phyloP scores from a whole-genome alignment of 148 eudicot genomes.

The Cornus florida region DNA sequence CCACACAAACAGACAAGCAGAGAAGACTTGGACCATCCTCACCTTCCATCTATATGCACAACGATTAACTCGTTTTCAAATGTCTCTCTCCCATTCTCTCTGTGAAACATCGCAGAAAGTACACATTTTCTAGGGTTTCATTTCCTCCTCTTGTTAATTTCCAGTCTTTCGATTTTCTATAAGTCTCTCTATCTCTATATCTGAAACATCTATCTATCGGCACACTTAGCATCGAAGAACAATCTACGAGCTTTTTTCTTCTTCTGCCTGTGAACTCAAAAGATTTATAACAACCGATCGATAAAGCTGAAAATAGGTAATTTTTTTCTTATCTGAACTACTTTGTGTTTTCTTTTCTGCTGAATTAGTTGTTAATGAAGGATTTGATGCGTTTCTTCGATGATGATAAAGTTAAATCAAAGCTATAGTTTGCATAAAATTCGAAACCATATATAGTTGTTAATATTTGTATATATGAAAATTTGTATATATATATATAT shows the following conservation, averaged over 20 bases:
- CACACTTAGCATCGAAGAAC: not conserved
- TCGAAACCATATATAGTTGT: too few species aligned
- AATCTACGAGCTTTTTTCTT: not conserved
- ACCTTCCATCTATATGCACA: not conserved
- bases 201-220: not conserved
- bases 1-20: not conserved
- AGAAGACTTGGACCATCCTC: not conserved
- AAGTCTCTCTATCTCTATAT: not conserved
- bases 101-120: not conserved
- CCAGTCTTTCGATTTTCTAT: not conserved
- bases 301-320: not conserved
- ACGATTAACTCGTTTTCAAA: not conserved
- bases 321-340: not conserved
- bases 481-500: too few species aligned
- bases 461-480: too few species aligned
- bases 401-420: not conserved
- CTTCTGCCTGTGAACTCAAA: not conserved
- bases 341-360: not conserved
- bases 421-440: not conserved
- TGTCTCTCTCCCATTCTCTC: conserved; percentile 1
- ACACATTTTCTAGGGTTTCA: not conserved
- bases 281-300: too few species aligned
- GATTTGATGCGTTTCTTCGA: conserved; percentile 3
- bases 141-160: not conserved
- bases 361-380: too few species aligned